phyloP scores from a whole-genome alignment of 2,329 filamentous ascomycete genomes.

The Exophiala dermatitidis region DNA sequence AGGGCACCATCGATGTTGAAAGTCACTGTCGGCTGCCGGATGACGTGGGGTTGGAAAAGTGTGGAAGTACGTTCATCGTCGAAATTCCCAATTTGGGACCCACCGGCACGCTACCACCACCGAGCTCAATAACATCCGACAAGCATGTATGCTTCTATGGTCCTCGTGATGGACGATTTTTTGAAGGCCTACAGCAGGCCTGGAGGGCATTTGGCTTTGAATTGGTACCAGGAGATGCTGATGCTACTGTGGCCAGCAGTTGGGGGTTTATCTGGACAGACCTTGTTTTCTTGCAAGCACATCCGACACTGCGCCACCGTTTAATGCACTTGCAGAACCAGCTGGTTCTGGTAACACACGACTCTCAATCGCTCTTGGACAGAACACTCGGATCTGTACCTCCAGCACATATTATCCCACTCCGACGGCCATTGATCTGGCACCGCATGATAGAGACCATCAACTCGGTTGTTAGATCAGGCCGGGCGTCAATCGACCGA shows the following conservation, averaged over 20 bases:
- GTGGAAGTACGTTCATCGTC: constrained; percentile 24
- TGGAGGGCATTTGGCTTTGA: constrained; percentile 28
- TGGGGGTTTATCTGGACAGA: constrained; percentile 30
- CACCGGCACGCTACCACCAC: not conserved
- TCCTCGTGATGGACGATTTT: constrained; percentile 14
- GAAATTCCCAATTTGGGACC: constrained; percentile 13
- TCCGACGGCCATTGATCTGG: constrained; percentile 29
- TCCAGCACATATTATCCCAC: constrained; percentile 25
- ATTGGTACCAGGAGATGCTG: constrained; percentile 15
- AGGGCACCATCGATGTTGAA: constrained; percentile 29
- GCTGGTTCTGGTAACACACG: constrained; percentile 28
- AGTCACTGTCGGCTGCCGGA: constrained; percentile 25
- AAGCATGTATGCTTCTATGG: constrained; percentile 21
- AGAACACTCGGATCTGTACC: constrained; percentile 21
- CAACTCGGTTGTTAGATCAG: constrained; percentile 9
- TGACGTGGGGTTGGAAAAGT: constrained; percentile 14
- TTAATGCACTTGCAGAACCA: constrained; percentile 23
- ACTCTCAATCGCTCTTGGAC: constrained; percentile 25
- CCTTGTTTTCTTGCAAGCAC: constrained; percentile 21
- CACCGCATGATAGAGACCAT: constrained; percentile 28
- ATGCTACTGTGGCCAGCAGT: constrained; percentile 20
- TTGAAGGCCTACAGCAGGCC: constrained; percentile 26
- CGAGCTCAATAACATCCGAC: not conserved
- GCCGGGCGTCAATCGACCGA: constrained; percentile 13
- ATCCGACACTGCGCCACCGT: constrained; percentile 19